A percentile compares a stretch with the other conserved stretches of the same genome.
phyloP scores from a whole-genome alignment of 257 asterid species.

The Solanum corneliomulleri region DNA sequence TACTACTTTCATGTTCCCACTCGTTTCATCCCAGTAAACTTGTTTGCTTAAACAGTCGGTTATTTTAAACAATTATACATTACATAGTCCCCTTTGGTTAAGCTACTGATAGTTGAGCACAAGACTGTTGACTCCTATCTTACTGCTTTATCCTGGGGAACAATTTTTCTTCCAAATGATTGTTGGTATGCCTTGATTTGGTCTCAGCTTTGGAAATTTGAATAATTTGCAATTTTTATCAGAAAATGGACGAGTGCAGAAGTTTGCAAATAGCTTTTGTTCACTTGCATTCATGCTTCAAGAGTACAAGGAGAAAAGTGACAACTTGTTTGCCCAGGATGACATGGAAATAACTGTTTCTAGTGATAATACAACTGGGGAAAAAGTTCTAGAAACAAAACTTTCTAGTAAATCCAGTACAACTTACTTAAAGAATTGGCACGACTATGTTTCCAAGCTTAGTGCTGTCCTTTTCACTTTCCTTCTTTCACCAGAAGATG shows the following conservation, averaged over 20 bases:
- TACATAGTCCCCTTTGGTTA: background rate
- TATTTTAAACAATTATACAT: background rate
- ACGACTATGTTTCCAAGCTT: slow-evolving; percentile 62
- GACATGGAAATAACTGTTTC: slow-evolving; percentile 14
- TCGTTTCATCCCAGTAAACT: background rate
- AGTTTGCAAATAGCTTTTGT: slow-evolving; percentile 94
- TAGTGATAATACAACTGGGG: slow-evolving; percentile 17
- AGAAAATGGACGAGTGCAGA: slow-evolving; percentile 95
- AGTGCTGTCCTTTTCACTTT: slow-evolving; percentile 62
- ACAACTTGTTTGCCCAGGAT: slow-evolving; percentile 16
- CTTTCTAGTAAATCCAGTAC: slow-evolving; percentile 18
- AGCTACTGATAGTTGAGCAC: background rate
- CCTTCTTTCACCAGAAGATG: slow-evolving; percentile 58
- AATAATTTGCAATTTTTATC: slow-evolving; percentile 90
- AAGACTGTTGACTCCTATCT: background rate
- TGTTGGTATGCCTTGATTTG: slow-evolving; percentile 48
- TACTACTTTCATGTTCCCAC: background rate
- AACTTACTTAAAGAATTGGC: slow-evolving; percentile 47
- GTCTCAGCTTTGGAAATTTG: slow-evolving; percentile 76
- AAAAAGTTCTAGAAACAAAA: slow-evolving; percentile 21
- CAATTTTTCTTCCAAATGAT: background rate
- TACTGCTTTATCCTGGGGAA: background rate
- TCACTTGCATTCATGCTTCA: slow-evolving; percentile 90
- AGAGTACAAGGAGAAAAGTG: slow-evolving; percentile 33
- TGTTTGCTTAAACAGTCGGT: background rate